Evolutionary conservation across 1,139 yeast genomes (phyloP), one percentile per base, ranked within the genome.

Genomic region (Keqinozyma sinolaborantium): DNA sequence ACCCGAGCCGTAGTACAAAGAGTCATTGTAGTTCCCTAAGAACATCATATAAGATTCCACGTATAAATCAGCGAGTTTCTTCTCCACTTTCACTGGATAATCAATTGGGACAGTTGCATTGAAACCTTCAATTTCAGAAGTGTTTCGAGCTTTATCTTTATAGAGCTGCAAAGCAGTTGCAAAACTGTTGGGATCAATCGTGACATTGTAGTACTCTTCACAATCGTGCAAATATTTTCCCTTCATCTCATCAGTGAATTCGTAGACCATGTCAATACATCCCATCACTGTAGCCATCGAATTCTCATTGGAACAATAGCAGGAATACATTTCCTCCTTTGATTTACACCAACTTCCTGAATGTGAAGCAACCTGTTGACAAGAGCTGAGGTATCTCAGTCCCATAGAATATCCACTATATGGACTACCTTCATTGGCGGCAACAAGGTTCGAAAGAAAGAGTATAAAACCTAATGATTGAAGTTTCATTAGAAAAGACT

Each of bases 1-100:
- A 3, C 68, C 79, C 14, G 65, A 52, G 8, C 83, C 82, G 42
- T 70, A 64, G 39, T 55, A 71, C 32, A 70, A 56, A 3, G 79
- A 63, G 31, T 56, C 49, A 32, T 56, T 52, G 38, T 58, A 64
- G 36, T 62, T 63, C 4, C 64, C 66, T 24, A 58, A 45, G 35
- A 57, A 64, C 25, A 46, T 47, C 9, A 41, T 41, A 35, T 64
- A 63, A 2, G 59, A 42, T 3, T 34, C 41, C 15, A 34, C 24
- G 33, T 50, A 58, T 7, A 46, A 20, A 1, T 28, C 11, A 13
- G 48, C 34, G 2, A 16, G 28, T 1, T 45, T 31, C 2, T 29
- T 23, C 24, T 57, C 38, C 11, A 59, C 37, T 6, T 34, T 41
- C 5, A 61, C 31, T 4, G 69, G 67, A 12, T 39, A 38, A 23